Evolutionary conservation across 2,329 filamentous ascomycete species (phyloP).

Genomic region (Sporothrix globosa): DNA sequence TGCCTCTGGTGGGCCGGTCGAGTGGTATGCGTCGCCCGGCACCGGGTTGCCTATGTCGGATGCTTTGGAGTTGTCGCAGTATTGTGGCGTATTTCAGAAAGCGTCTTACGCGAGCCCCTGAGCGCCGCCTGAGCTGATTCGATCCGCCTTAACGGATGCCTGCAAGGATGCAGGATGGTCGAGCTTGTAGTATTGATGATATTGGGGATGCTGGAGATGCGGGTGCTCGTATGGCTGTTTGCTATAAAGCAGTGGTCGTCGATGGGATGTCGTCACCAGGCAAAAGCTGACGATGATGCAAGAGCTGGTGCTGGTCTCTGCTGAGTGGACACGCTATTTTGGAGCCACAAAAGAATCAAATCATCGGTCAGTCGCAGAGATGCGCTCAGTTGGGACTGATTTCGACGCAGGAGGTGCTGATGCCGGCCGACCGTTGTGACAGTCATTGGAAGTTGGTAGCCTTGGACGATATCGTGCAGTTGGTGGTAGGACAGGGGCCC

Average conservation of each 20-base stretch:
- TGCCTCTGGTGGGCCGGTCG: not conserved
- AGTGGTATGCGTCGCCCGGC: not conserved
- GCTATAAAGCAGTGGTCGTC: not conserved
- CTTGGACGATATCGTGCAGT: slow-evolving; percentile 27
- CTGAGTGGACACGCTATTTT: no score
- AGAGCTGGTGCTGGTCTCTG: not conserved
- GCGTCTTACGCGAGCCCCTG: not conserved
- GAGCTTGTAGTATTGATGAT: not conserved
- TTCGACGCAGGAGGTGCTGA: not conserved
- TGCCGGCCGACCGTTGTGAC: not conserved
- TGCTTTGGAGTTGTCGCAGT: not conserved
- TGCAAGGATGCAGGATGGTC: not conserved
- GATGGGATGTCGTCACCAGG: slow-evolving; percentile 4
- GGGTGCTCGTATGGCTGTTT: not conserved
- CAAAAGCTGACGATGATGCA: not conserved
- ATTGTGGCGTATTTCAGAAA: not conserved
- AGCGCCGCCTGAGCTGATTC: not conserved
- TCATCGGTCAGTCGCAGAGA: not conserved
- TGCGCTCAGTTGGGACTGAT: not conserved
- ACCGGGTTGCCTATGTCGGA: not conserved
- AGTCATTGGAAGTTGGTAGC: not conserved
- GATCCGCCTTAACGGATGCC: no score
- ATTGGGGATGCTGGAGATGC: slow-evolving; percentile 2
- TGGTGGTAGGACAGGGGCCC: slow-evolving; percentile 9
- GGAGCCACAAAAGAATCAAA: not conserved